A percentile compares a stretch with the other conserved stretches of the same genome.
phyloP scores from a whole-genome alignment of 2,329 filamentous ascomycete species.

The Colletotrichum somersetense region DNA sequence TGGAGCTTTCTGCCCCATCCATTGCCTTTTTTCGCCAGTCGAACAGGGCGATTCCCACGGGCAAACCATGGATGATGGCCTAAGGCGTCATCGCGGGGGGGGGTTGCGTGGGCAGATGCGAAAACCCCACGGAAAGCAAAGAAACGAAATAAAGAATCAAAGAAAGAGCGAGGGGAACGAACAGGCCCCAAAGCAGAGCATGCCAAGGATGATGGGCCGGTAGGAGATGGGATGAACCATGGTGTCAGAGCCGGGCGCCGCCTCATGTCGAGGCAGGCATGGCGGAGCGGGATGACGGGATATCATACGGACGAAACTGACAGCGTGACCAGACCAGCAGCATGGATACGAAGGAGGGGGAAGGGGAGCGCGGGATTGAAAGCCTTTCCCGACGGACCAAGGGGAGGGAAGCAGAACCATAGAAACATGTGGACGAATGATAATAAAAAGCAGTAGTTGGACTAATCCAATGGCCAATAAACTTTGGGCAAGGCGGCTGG shows the following conservation, averaged over 20 bases:
- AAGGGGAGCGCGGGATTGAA: neutral
- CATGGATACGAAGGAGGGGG: constrained; percentile 7
- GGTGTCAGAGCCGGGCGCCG: constrained; percentile 14
- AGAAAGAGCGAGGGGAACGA: too few species aligned
- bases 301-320: neutral
- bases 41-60: constrained; percentile 18
- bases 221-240: constrained; percentile 27
- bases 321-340: neutral
- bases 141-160: neutral
- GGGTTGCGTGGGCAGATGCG: constrained; percentile 7
- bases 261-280: constrained; percentile 4
- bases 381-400: too few species aligned
- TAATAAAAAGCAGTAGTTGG: neutral
- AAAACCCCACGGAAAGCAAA: constrained; percentile 14
- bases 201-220: constrained; percentile 8
- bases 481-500: neutral
- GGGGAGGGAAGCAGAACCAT: neutral
- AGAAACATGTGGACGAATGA: constrained; percentile 1
- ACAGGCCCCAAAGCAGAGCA: neutral
- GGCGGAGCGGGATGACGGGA: constrained; percentile 1
- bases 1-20: constrained; percentile 29
- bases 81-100: constrained; percentile 22
- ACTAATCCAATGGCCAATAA: neutral
- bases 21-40: constrained; percentile 15
- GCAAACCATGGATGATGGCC: constrained; percentile 14